phyloP scores from a whole-genome alignment of 805 yeast genomes.

The Cyberlindnera mycetangii region DNA sequence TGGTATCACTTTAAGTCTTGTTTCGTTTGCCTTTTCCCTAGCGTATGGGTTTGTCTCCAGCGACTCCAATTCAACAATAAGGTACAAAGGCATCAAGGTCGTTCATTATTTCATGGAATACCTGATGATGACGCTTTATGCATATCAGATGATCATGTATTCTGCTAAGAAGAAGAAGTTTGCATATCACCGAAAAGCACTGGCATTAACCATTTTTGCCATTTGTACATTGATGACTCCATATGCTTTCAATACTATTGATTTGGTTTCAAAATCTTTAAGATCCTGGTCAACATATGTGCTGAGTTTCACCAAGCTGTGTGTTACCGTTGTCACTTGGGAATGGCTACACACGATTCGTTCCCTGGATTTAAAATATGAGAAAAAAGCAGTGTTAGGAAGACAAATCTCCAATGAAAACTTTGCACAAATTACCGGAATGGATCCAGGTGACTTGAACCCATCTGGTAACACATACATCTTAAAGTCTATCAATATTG shows the following conservation, averaged over 20 bases:
- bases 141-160: slow-evolving; percentile 37
- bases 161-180: slow-evolving; percentile 37
- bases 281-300: slow-evolving; percentile 49
- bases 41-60: slow-evolving; percentile 17
- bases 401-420: slow-evolving; percentile 51
- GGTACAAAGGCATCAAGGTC: slow-evolving; percentile 23
- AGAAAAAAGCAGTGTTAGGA: slow-evolving; percentile 59
- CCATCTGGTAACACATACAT: slow-evolving; percentile 16
- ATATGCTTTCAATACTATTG: slow-evolving; percentile 34
- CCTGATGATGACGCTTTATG: slow-evolving; percentile 30
- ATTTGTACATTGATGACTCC: slow-evolving; percentile 39
- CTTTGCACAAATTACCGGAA: slow-evolving; percentile 19
- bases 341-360: slow-evolving; percentile 63
- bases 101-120: slow-evolving; percentile 31
- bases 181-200: slow-evolving; percentile 43
- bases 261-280: slow-evolving; percentile 37
- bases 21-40: slow-evolving; percentile 29
- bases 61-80: background rate
- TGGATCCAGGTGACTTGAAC: slow-evolving; percentile 8
- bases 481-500: slow-evolving; percentile 21
- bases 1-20: slow-evolving; percentile 33
- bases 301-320: slow-evolving; percentile 44
- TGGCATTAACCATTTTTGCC: slow-evolving; percentile 48
- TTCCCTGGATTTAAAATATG: slow-evolving; percentile 45
- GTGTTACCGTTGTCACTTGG: slow-evolving; percentile 55